Conservation (phyloP, 192 early-diverging fungal species). For the Funneliformis geosporum region DNA sequence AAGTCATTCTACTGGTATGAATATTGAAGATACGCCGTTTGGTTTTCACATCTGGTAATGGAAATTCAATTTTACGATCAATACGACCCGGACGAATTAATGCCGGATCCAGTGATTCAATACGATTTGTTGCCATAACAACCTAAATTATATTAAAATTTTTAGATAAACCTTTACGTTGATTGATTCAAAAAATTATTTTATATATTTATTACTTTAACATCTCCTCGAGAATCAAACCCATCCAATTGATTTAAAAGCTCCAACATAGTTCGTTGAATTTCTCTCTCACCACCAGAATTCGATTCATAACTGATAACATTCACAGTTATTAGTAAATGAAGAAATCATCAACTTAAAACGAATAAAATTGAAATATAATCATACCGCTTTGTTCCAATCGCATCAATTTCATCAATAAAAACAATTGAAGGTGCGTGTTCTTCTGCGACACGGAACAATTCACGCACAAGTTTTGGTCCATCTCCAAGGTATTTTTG, state of each 20-base stretch:
- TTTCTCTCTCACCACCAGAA: conserved; percentile 94
- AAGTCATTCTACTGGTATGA: conserved; percentile 91
- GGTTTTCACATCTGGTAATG: conserved; percentile 93
- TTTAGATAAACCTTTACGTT: neutral
- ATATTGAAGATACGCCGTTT: conserved; percentile 98
- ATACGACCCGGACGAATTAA: conserved; percentile 96
- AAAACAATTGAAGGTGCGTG: conserved; percentile 98
- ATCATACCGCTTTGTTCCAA: conserved; percentile 88
- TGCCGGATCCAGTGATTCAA: conserved; percentile 96
- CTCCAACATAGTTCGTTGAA: conserved; percentile 97
- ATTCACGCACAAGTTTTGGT: conserved; percentile 94
- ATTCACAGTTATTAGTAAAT: conserved; percentile 17
- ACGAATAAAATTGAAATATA: neutral
- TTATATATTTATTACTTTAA: conserved; percentile 62
- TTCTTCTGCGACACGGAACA: conserved; percentile 96
- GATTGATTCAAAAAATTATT: neutral
- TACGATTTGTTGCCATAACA: conserved; percentile 99
- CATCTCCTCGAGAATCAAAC: conserved; percentile 92
- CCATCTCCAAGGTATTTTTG: conserved; percentile 99
- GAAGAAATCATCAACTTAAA: neutral
- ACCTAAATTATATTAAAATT: conserved; percentile 48
- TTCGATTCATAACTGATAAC: conserved; percentile 82
- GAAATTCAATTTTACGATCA: conserved; percentile 99
- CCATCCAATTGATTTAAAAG: conserved; percentile 97
- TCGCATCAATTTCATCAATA: conserved; percentile 99